Base-by-base conservation (phyloP, 2,329 filamentous ascomycete genomes). In the Dryadomyces quercus-mongolicae region DNA sequence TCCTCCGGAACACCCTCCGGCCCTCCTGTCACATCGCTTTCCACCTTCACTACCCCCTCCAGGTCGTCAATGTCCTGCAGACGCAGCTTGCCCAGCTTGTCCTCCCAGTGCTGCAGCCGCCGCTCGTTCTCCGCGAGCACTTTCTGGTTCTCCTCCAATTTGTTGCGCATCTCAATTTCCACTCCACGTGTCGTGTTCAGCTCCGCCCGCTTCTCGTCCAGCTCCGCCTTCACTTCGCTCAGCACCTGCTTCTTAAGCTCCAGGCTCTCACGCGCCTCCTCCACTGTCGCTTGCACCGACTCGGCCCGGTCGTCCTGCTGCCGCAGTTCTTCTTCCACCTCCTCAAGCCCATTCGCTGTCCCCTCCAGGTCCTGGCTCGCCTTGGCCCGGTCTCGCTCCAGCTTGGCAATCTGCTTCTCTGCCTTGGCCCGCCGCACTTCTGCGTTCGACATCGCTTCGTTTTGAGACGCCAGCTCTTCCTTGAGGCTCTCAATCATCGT, bases 91-190 rank as follows among this genome's bases (percentile, higher is more conserved):
- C 78, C 76, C 9, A 95, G 74, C 72, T 97, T 96, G 57, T 95
- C 88, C 54, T 90, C 75, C 90, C 91, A 97, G 71, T 95, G 88
- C 42, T 77, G 78, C 44, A 87, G 77, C 56, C 87, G 83, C 69
- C 88, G 91, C 67, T 94, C 84, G 68, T 94, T 95, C 64, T 97
- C 92, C 0, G 73, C 70, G 15, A 97, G 77, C 10, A 85, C 81
- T 71, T 98, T 98, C 60, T 95, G 87, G 67, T 92, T 93, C 65
- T 97, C 92, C 65, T 97, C 93, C 1, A 98, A 83, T 71, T 95
- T 95, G 70, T 97, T 97, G 59, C 88, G 86, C 90, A 97, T 96
- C 69, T 98, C 93, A 57, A 98, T 96, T 68, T 98, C 93, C 3
- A 85, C 75, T 0, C 89, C 91, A 10, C 92, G 82, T 0, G 86